A percentile compares a stretch with the other conserved stretches of the same genome.
Conservation (phyloP, 2,329 filamentous ascomycete genomes). For the Magnaporthiopsis rhizophila region DNA sequence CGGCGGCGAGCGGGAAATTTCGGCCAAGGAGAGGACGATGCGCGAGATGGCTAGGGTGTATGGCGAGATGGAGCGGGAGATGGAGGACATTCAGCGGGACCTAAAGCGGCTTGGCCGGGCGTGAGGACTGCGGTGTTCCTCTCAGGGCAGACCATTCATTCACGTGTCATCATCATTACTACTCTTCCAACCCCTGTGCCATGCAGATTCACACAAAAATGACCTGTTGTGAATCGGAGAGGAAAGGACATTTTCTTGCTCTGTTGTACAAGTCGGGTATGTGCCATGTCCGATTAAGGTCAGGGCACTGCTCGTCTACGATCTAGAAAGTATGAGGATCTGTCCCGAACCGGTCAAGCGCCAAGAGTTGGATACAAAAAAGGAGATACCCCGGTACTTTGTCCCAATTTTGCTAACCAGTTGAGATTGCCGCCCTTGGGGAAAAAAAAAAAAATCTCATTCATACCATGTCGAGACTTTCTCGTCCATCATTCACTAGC, state of each 20-base stretch:
- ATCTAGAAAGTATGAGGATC: neutral
- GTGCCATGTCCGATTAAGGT: neutral
- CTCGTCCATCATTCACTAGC: neutral
- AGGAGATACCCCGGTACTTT: neutral
- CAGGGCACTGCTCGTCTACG: neutral
- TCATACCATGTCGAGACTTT: neutral
- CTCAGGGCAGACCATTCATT: too few species aligned
- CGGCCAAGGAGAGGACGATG: slow-evolving; percentile 38
- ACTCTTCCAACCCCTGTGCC: too few species aligned
- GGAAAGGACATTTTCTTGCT: neutral
- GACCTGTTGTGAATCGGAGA: neutral
- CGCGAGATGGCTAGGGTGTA: slow-evolving; percentile 45
- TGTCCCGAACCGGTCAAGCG: too few species aligned
- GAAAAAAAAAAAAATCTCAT: slow-evolving; percentile 3
- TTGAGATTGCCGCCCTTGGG: neutral
- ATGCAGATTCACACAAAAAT: neutral
- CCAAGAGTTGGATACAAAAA: neutral
- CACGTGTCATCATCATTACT: too few species aligned
- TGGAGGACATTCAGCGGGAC: slow-evolving; percentile 42
- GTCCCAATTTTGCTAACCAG: neutral
- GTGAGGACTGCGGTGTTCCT: slow-evolving; percentile 1
- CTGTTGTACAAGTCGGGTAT: neutral
- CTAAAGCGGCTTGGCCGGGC: slow-evolving; percentile 24
- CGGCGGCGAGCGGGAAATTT: slow-evolving; percentile 9
- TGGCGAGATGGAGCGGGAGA: slow-evolving; percentile 39